These are phyloP conservation scores for Basidiobolus meristosporus DNA, from an alignment of 371 early-diverging fungal genomes.

Conservation along the genomic window DNA sequence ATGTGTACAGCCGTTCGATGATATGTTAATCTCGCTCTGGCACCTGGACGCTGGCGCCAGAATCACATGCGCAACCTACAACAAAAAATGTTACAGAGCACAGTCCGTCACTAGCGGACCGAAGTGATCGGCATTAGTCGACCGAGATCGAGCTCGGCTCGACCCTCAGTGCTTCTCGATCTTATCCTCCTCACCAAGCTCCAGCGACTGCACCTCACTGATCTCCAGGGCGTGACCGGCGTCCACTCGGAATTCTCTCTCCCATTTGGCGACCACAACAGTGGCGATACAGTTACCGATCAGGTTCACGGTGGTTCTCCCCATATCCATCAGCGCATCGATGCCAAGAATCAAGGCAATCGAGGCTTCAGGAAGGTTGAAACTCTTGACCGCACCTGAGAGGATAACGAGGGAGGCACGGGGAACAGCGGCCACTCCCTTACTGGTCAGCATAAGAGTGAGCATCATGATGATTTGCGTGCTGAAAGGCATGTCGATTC, in stretches of 20 bases:
- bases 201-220: no score
- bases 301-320: conserved; percentile 49
- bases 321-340: conserved; percentile 68
- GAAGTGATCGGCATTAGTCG: no score
- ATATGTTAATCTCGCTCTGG: no score
- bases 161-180: no score
- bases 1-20: no score
- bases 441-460: conserved; percentile 50
- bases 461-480: conserved; percentile 53
- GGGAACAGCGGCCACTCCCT: conserved; percentile 70
- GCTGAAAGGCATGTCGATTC: conserved; percentile 23
- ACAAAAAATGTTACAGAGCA: no score
- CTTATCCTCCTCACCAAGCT: no score
- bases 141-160: no score
- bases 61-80: no score
- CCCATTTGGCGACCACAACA: conserved; percentile 49
- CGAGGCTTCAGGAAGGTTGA: conserved; percentile 31
- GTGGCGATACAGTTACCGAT: conserved; percentile 57
- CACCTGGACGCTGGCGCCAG: no score
- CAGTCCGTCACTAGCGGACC: no score
- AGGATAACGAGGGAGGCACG: conserved; percentile 51
- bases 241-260: conserved; percentile 35
- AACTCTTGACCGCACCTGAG: conserved; percentile 22
- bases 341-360: conserved; percentile 43
- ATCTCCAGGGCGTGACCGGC: no score